These are phyloP conservation scores for Thalia dealbata DNA, from an alignment of 176 grass and related monocot species.

Conservation along the genomic window DNA sequence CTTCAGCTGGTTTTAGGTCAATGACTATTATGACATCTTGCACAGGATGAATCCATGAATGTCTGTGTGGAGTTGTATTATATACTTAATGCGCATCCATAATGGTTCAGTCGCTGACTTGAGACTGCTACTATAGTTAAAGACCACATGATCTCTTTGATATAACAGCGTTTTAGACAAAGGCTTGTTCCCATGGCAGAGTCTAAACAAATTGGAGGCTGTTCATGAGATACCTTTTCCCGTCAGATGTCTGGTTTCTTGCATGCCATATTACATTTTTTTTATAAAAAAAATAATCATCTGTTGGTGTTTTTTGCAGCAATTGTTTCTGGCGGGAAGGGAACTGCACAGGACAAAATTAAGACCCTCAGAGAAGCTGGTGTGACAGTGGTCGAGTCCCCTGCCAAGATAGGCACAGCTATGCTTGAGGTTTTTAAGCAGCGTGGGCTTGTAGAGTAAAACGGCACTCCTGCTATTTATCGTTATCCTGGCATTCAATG, in stretches of 20 bases:
- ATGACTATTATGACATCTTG: too few species aligned
- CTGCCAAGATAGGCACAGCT: conserved; percentile 74
- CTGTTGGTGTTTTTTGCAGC: conserved; percentile 34
- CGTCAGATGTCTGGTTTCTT: neutral
- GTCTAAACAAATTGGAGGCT: neutral
- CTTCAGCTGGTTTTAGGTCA: neutral
- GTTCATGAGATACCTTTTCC: neutral
- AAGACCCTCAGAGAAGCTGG: conserved; percentile 82
- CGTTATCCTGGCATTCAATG: neutral
- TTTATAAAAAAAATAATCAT: neutral
- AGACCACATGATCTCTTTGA: too few species aligned
- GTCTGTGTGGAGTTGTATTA: neutral
- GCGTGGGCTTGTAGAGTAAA: conserved; percentile 71
- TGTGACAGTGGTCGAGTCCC: conserved; percentile 84
- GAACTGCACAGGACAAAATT: conserved; percentile 90
- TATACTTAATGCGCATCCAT: too few species aligned
- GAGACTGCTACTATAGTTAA: neutral
- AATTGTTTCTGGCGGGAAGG: conserved; percentile 92
- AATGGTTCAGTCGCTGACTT: neutral
- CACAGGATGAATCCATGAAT: neutral
- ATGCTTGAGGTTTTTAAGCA: conserved; percentile 91
- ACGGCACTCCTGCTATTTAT: conserved; percentile 3
- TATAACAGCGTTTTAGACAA: too few species aligned
- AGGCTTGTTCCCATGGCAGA: neutral
- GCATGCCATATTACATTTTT: neutral